Conservation (phyloP, 202 grass and related monocot genomes). For the Setaria viridis region DNA sequence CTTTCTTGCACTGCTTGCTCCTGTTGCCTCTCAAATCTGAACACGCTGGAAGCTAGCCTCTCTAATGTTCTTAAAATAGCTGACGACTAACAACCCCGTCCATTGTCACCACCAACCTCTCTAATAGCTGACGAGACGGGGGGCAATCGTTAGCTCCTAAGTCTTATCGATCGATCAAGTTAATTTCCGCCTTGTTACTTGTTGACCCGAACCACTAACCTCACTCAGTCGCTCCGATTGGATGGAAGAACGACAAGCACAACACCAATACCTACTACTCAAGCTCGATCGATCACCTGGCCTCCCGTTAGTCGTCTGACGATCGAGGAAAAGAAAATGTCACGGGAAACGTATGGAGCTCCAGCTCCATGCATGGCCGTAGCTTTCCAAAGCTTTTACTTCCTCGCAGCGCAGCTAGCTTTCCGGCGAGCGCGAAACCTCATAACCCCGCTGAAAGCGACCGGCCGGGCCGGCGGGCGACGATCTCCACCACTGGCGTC, state of each 20-base stretch:
- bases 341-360: not conserved
- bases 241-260: not conserved
- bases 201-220: not conserved
- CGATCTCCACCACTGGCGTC: not conserved
- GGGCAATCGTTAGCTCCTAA: conserved; percentile 10
- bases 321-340: not conserved
- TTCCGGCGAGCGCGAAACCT: not conserved
- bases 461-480: not conserved
- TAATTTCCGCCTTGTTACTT: not conserved
- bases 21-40: not conserved
- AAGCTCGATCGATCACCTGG: no score
- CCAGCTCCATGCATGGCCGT: not conserved
- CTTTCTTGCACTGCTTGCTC: not conserved
- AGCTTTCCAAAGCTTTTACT: not conserved
- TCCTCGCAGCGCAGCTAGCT: not conserved
- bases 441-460: not conserved
- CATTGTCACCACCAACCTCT: not conserved
- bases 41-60: not conserved
- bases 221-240: not conserved
- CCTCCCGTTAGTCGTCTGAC: no score
- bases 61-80: no score
- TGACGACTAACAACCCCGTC: not conserved
- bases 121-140: not conserved
- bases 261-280: not conserved
- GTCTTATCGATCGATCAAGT: not conserved